Percentiles rank a stretch among this genome's conserved stretches.
Evolutionary conservation across 1,284 basidiomycete genomes (phyloP).

Genomic region (Tylopilus orsonianus): DNA sequence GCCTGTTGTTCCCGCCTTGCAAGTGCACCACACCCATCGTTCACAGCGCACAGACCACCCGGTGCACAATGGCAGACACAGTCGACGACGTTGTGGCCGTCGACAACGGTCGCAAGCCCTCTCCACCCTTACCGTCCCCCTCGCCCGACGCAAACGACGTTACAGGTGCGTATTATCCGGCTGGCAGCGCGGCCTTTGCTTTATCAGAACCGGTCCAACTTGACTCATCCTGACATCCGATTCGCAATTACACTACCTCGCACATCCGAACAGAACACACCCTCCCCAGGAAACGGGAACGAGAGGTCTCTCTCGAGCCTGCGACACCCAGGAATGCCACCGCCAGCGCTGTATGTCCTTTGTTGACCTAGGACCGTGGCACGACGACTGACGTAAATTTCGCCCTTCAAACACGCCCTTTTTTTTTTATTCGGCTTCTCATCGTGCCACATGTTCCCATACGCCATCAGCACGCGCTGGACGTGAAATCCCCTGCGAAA

Average conservation of each 20-base stretch:
- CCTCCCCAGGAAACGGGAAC: conserved; percentile 58
- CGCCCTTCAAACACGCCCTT: conserved; percentile 11
- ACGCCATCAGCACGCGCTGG: conserved; percentile 46
- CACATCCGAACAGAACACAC: conserved; percentile 33
- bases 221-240: conserved; percentile 27
- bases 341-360: conserved; percentile 34
- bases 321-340: conserved; percentile 47
- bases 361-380: conserved; percentile 9
- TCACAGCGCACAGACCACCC: conserved; percentile 36
- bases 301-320: conserved; percentile 73
- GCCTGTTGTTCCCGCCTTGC: conserved; percentile 34
- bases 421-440: conserved; percentile 6
- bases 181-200: conserved; percentile 24
- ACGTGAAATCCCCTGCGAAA: conserved; percentile 61
- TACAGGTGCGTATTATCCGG: conserved; percentile 32
- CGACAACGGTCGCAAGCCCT: conserved; percentile 21
- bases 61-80: conserved; percentile 31
- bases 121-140: conserved; percentile 32
- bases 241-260: conserved; percentile 12
- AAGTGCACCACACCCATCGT: conserved; percentile 22
- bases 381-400: conserved; percentile 32
- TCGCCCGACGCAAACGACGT: conserved; percentile 32
- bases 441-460: neutral
- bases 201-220: conserved; percentile 28
- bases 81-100: conserved; percentile 16